Conservation (phyloP, 257 asterid genomes). For the Buddleja alternifolia region DNA sequence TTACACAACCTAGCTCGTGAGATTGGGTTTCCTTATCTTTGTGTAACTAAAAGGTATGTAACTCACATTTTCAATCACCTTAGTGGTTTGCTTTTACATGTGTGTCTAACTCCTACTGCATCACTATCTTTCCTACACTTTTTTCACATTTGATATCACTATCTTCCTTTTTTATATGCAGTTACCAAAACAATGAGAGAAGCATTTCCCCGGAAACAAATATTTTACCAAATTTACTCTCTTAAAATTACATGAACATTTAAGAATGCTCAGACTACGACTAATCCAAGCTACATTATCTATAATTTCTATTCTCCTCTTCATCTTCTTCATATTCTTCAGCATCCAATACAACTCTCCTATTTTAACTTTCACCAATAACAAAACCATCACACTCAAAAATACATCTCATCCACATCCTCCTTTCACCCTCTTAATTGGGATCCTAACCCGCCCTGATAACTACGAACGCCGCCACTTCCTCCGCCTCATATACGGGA, state of each 20-base stretch:
- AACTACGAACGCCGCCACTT: slow-evolving; percentile 68
- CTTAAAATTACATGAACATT: background rate
- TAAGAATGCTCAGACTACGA: slow-evolving; percentile 28
- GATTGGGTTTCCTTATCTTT: no score
- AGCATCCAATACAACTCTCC: slow-evolving; percentile 47
- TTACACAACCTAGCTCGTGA: no score
- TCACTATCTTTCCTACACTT: slow-evolving; percentile 23
- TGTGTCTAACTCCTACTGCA: background rate
- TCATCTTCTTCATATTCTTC: slow-evolving; percentile 46
- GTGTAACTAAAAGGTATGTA: background rate
- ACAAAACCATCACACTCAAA: slow-evolving; percentile 1
- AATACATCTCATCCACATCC: slow-evolving; percentile 19
- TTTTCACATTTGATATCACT: slow-evolving; percentile 31
- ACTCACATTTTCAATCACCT: slow-evolving; percentile 34
- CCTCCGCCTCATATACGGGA: slow-evolving; percentile 74
- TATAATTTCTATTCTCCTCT: slow-evolving; percentile 36
- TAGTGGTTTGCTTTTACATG: slow-evolving; percentile 26
- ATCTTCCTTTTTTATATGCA: background rate
- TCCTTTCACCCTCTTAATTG: slow-evolving; percentile 54
- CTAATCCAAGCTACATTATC: slow-evolving; percentile 38
- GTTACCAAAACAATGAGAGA: background rate
- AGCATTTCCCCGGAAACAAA: background rate
- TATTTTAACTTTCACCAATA: slow-evolving; percentile 16
- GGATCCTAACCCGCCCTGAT: slow-evolving; percentile 67
- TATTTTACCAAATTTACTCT: background rate